Conservation (phyloP, 495 filamentous ascomycete genomes). For the Penicillium antarcticum region DNA sequence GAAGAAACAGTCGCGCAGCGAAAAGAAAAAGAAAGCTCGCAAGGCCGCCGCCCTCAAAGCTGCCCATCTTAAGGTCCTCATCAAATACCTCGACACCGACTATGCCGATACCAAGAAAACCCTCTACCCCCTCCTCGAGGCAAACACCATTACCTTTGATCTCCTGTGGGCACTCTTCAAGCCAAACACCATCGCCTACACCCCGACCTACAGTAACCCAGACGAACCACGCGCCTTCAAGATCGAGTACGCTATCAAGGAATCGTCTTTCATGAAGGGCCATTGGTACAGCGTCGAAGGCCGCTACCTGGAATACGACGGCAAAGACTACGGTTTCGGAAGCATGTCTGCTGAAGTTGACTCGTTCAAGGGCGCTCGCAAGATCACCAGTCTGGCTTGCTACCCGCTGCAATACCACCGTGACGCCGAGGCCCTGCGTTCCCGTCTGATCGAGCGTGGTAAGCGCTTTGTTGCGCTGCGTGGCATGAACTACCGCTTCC, state of each 20-base stretch:
- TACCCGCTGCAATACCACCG: constrained; percentile 85
- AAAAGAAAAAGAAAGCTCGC: constrained; percentile 64
- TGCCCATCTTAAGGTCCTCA: constrained; percentile 70
- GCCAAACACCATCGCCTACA: constrained; percentile 81
- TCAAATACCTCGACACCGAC: constrained; percentile 80
- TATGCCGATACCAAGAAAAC: constrained; percentile 77
- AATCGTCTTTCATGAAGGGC: constrained; percentile 69
- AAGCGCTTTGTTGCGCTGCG: constrained; percentile 77
- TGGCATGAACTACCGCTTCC: constrained; percentile 83
- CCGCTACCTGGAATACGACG: constrained; percentile 80
- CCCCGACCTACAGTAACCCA: constrained; percentile 70
- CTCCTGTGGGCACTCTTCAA: constrained; percentile 90
- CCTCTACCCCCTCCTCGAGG: constrained; percentile 77
- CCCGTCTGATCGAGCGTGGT: constrained; percentile 75
- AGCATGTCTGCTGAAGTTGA: constrained; percentile 70
- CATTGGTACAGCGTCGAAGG: constrained; percentile 82
- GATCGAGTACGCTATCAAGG: constrained; percentile 73
- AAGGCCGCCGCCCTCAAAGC: constrained; percentile 53
- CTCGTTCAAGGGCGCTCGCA: constrained; percentile 77
- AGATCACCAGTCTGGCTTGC: constrained; percentile 73
- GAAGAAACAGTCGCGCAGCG: constrained; percentile 56
- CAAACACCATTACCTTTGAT: constrained; percentile 86
- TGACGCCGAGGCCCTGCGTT: constrained; percentile 60
- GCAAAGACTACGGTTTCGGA: constrained; percentile 69
- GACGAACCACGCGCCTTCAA: constrained; percentile 91